Conservation (phyloP, 768 basidiomycete genomes). For the Cyclocybe cylindracea region DNA sequence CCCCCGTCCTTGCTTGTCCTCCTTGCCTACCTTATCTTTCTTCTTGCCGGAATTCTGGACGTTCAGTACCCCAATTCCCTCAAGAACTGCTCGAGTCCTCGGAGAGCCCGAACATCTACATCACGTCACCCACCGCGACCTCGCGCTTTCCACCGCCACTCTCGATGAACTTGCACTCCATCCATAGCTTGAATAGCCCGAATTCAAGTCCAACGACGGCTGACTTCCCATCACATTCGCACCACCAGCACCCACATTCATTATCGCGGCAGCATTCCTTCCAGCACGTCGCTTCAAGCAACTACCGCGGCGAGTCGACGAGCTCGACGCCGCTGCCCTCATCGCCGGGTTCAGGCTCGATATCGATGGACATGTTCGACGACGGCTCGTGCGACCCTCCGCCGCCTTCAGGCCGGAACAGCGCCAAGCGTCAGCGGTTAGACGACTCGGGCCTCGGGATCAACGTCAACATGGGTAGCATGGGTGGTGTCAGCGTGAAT, state of each 20-base stretch:
- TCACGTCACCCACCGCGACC: constrained; percentile 63
- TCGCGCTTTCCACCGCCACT: constrained; percentile 45
- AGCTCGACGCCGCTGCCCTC: constrained; percentile 38
- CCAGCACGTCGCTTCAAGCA: constrained; percentile 41
- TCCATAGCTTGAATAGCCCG: constrained; percentile 51
- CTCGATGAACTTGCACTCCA: constrained; percentile 44
- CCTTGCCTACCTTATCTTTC: not conserved
- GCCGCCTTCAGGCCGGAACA: constrained; percentile 27
- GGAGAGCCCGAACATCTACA: constrained; percentile 69
- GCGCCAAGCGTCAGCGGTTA: constrained; percentile 57
- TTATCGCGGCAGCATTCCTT: constrained; percentile 64
- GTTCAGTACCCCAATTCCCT: constrained; percentile 46
- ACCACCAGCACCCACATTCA: constrained; percentile 36
- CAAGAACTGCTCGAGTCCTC: constrained; percentile 52
- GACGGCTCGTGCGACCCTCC: constrained; percentile 28
- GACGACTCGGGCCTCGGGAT: constrained; percentile 33
- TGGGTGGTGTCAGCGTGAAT: constrained; percentile 2
- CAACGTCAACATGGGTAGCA: constrained; percentile 19
- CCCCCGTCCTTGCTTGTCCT: not conserved
- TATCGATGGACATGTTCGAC: constrained; percentile 48
- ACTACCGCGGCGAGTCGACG: constrained; percentile 30
- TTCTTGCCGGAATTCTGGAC: not conserved
- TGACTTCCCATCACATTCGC: constrained; percentile 40
- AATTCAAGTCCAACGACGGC: constrained; percentile 54
- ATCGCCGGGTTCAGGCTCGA: constrained; percentile 42